phyloP scores from a whole-genome alignment of 2,329 filamentous ascomycete genomes.

The Fonsecaea pugnacius region DNA sequence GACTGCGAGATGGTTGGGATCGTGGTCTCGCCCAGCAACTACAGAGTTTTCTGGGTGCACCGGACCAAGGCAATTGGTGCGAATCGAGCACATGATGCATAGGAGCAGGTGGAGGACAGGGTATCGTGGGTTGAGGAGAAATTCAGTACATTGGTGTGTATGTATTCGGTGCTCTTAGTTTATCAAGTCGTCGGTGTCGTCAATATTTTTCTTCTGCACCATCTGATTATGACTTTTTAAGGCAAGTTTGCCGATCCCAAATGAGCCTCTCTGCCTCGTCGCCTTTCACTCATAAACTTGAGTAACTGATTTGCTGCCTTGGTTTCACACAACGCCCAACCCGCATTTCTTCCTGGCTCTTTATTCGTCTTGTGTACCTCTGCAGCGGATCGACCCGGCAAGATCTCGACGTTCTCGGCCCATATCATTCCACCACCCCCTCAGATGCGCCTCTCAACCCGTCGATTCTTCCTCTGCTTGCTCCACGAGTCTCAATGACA shows the following conservation, averaged over 20 bases:
- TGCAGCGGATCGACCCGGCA: not conserved
- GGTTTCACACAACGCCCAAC: not conserved
- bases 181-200: not conserved
- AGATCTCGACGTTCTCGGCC: not conserved
- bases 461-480: conserved; percentile 5
- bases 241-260: conserved; percentile 6
- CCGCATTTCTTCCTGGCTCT: not conserved
- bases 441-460: conserved; percentile 8
- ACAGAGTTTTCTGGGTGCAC: not conserved
- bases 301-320: not conserved
- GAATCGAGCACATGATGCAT: not conserved
- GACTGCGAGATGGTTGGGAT: not conserved
- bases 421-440: not conserved
- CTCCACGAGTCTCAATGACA: conserved; percentile 5
- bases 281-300: not conserved
- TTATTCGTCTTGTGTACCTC: not conserved
- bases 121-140: not conserved
- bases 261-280: not conserved
- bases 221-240: not conserved
- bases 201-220: not conserved
- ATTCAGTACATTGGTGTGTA: not conserved
- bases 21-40: not conserved
- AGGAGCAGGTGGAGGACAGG: not conserved
- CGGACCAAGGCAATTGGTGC: not conserved
- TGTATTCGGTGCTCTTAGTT: no score